Base-by-base conservation (phyloP, 2,329 filamentous ascomycete genomes). In the Fusarium sp. region DNA sequence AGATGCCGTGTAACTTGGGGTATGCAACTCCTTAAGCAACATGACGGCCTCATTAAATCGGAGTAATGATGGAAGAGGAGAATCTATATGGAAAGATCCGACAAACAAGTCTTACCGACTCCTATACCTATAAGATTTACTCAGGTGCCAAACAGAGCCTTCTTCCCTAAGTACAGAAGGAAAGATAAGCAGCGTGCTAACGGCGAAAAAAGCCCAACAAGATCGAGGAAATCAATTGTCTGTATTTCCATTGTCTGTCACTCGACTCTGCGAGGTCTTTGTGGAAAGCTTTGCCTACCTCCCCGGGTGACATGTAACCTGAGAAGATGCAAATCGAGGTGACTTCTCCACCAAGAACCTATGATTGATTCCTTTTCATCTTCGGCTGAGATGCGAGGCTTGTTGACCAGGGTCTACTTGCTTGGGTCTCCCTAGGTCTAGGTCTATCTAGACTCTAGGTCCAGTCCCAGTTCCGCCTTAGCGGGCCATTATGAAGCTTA, bases 401-500 rank as follows among this genome's bases (percentile, higher is more conserved):
- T 56, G 57, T 51, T 56, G 60, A 55, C 63, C 39, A 64, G 57
- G 63, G 48, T 61, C 63, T 44, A 53, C 39, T 41, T 41, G 32
- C 32, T 35, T 35, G 32, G 32, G 32, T 35, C 32, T 35, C 32
- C 32, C 32, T 35, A 35, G 32, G 32, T 35, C 32, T 35, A 35
- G 32, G 32, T 35, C 32, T 35, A 35, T 35, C 32, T 35, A 15
- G 32, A 1, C 32, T 35, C 32, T 44, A 59, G 41, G 55, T 57
- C 41, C 55, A 28, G 32, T 32, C 24, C 24, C 24, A 54, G 35
- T n/a, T 54, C 55, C 54, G 47, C 61, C 56, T 54, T 48, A 42
- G 55, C 65, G 66, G 65, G 63, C 63, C 63, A 60, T 39, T 48
- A 32, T 65, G 59, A 69, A 72, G 63, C 56, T 66, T 63, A 42